phyloP scores from a whole-genome alignment of 352 stramenopile species.

The Pythium rishiriense region DNA sequence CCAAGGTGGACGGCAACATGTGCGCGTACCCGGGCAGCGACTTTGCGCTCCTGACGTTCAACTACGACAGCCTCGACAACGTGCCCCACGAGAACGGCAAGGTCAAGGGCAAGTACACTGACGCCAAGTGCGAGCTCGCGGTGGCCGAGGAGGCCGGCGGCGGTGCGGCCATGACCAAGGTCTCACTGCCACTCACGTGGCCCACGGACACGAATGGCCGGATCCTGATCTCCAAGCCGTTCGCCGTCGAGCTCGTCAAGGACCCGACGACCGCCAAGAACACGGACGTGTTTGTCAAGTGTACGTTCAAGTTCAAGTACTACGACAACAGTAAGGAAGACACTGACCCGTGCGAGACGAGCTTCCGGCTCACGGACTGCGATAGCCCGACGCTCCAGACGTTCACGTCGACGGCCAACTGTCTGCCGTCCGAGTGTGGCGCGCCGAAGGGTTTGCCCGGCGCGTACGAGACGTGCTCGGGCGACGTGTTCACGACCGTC shows the following conservation, averaged over 20 bases:
- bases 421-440: neutral
- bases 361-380: neutral
- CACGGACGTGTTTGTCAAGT: neutral
- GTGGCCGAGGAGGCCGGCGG: neutral
- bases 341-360: neutral
- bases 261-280: neutral
- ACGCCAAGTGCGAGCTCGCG: neutral
- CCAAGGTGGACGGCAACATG: neutral
- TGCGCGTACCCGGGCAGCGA: constrained; percentile 1
- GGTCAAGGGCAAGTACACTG: neutral
- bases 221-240: neutral
- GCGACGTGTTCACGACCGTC: neutral
- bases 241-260: neutral
- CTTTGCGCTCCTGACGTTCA: neutral
- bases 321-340: neutral
- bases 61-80: neutral
- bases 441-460: no score
- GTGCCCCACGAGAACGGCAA: neutral
- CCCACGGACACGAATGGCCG: neutral
- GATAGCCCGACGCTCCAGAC: neutral
- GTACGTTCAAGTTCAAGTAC: neutral
- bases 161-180: neutral
- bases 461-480: neutral
- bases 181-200: neutral
- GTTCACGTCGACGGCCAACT: neutral